Percentiles rank a stretch among this genome's conserved stretches.
Evolutionary conservation across 2,329 filamentous ascomycete species (phyloP).

Genomic region (Trichoderma sp.): DNA sequence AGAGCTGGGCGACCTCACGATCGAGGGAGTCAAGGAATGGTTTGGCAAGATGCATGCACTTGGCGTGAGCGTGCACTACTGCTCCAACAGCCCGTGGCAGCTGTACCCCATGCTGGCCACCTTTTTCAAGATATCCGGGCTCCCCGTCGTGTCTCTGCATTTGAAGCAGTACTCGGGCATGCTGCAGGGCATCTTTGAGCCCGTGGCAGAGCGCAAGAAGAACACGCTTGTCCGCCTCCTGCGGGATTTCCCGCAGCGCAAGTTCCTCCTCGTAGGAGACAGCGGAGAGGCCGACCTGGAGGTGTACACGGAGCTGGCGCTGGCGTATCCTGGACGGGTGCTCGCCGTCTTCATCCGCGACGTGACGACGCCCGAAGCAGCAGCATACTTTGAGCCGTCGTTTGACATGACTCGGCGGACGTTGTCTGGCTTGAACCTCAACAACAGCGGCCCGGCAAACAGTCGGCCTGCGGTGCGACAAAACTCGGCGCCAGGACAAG

Average conservation of each 20-base stretch:
- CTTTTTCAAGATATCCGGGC: constrained; percentile 77
- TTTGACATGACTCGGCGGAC: constrained; percentile 40
- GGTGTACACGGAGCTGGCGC: constrained; percentile 90
- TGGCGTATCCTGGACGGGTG: constrained; percentile 80
- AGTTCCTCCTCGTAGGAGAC: constrained; percentile 90
- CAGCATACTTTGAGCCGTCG: constrained; percentile 75
- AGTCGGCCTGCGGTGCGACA: constrained; percentile 35
- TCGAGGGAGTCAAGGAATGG: constrained; percentile 89
- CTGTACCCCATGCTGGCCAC: constrained; percentile 85
- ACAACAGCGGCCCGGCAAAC: constrained; percentile 29
- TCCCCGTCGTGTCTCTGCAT: constrained; percentile 89
- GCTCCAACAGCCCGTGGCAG: constrained; percentile 99
- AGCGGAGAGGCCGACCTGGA: constrained; percentile 96
- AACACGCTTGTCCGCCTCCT: constrained; percentile 83
- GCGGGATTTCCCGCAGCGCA: constrained; percentile 83
- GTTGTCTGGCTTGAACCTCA: constrained; percentile 34
- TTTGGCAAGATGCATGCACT: constrained; percentile 75
- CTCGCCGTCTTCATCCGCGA: constrained; percentile 92
- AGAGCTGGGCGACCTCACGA: constrained; percentile 76
- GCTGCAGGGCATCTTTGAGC: constrained; percentile 97
- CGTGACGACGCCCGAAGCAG: constrained; percentile 75
- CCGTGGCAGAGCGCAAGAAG: constrained; percentile 92
- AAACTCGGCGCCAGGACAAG: constrained; percentile 32
- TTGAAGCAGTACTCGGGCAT: constrained; percentile 96
- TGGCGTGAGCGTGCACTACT: constrained; percentile 91